A percentile compares a stretch with the other conserved stretches of the same genome.
Evolutionary conservation across 2,329 filamentous ascomycete genomes (phyloP).

Genomic region (Aspergillus awamori): DNA sequence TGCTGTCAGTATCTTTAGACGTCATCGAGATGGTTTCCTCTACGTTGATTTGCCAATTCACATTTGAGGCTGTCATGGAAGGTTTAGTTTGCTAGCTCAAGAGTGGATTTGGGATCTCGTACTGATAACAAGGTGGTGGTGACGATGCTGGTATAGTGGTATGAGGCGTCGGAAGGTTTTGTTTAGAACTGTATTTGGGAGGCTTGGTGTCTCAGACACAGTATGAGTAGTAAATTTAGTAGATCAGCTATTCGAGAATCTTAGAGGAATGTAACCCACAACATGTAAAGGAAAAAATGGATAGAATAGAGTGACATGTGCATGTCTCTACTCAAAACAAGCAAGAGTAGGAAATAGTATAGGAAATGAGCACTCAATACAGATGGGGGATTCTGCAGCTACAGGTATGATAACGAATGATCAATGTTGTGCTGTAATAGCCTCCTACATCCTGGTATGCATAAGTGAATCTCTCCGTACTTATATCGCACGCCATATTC

Average conservation of each 20-base stretch:
- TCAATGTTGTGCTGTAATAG: neutral
- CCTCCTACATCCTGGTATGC: slow-evolving; percentile 19
- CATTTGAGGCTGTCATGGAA: neutral
- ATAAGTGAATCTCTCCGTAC: slow-evolving; percentile 36
- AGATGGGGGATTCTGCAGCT: neutral
- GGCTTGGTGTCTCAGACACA: neutral
- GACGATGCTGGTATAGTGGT: neutral
- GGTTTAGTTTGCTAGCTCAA: neutral
- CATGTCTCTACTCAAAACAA: too few relatives aligned
- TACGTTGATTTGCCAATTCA: neutral
- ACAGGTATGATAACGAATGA: neutral
- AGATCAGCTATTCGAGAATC: neutral
- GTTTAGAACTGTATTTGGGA: neutral
- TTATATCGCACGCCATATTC: slow-evolving; percentile 25
- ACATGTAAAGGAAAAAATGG: neutral
- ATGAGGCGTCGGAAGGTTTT: neutral
- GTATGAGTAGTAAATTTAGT: neutral
- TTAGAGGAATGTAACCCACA: neutral
- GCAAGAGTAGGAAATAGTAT: neutral
- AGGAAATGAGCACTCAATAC: neutral
- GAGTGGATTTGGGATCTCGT: neutral
- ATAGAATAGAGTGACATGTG: neutral
- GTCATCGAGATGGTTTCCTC: neutral
- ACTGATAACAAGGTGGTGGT: neutral
- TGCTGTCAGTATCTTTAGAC: neutral